Evolutionary conservation across 2,329 filamentous ascomycete genomes (phyloP).

Genomic region (Aspergillus ibericus): DNA sequence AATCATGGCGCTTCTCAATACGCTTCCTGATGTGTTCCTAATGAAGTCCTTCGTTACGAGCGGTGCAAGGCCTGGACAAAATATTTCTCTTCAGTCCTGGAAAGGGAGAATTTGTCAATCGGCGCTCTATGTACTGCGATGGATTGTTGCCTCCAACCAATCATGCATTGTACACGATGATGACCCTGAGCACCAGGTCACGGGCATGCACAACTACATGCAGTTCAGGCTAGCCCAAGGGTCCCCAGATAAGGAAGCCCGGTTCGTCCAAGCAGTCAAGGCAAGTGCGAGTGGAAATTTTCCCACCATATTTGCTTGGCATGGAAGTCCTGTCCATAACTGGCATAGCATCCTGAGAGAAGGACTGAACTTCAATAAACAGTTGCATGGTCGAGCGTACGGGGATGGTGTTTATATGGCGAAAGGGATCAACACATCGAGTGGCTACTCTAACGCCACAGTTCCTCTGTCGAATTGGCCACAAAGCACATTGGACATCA

Average conservation of each 20-base stretch:
- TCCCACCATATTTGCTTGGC: slow-evolving; percentile 82
- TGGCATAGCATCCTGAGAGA: slow-evolving; percentile 90
- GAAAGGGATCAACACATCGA: slow-evolving; percentile 57
- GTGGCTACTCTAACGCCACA: slow-evolving; percentile 46
- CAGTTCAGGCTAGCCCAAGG: slow-evolving; percentile 90
- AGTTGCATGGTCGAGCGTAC: slow-evolving; percentile 65
- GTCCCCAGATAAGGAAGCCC: slow-evolving; percentile 79
- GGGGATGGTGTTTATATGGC: slow-evolving; percentile 85
- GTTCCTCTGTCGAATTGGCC: slow-evolving; percentile 56
- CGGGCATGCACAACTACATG: slow-evolving; percentile 65
- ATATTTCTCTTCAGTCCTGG: slow-evolving; percentile 53
- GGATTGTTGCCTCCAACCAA: slow-evolving; percentile 87
- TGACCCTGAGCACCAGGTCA: slow-evolving; percentile 53
- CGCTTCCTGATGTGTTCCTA: slow-evolving; percentile 38
- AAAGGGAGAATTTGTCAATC: slow-evolving; percentile 62
- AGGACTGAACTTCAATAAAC: slow-evolving; percentile 70
- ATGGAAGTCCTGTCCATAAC: slow-evolving; percentile 73
- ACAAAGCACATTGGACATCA: slow-evolving; percentile 63
- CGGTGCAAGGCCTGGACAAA: slow-evolving; percentile 16
- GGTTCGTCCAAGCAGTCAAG: slow-evolving; percentile 66
- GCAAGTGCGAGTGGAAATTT: slow-evolving; percentile 44
- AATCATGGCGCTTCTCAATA: slow-evolving; percentile 39
- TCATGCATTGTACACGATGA: slow-evolving; percentile 77
- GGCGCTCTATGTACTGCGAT: slow-evolving; percentile 69
- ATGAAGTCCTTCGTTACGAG: slow-evolving; percentile 49